phyloP scores from a whole-genome alignment of 257 asterid genomes.

The Przewalskia tangutica region DNA sequence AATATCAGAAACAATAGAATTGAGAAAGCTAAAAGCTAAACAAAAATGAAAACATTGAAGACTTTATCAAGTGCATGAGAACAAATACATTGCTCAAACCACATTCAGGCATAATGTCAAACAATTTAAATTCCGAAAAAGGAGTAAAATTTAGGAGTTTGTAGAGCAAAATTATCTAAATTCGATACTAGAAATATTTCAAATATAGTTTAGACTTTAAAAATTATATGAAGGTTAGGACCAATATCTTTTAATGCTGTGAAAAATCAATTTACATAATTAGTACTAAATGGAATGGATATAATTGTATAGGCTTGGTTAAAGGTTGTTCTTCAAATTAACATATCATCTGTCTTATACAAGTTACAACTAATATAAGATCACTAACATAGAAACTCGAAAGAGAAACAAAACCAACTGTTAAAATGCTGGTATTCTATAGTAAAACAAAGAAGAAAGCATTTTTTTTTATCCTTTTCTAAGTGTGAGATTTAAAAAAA shows the following conservation, averaged over 20 bases:
- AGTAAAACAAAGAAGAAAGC: too few relatives aligned
- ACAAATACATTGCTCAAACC: neutral
- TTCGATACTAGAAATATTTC: neutral
- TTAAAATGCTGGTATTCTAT: too few relatives aligned
- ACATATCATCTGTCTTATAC: too few relatives aligned
- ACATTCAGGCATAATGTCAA: neutral
- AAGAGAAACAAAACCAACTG: too few relatives aligned
- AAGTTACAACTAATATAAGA: neutral
- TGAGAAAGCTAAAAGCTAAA: neutral
- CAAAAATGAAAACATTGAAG: neutral
- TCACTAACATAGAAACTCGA: neutral
- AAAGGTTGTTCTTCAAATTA: too few relatives aligned
- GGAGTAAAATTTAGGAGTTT: neutral
- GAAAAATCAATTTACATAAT: neutral
- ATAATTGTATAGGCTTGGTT: too few relatives aligned
- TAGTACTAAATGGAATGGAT: too few relatives aligned
- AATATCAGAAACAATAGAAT: neutral
- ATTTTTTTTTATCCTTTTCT: too few relatives aligned
- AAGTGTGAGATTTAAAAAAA: too few relatives aligned
- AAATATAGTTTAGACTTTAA: neutral
- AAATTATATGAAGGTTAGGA: neutral
- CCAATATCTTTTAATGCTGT: neutral
- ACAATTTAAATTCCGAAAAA: neutral
- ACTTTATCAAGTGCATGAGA: neutral
- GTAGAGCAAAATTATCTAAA: neutral